Base-by-base conservation (phyloP, 2,329 filamentous ascomycete genomes). In the Phialemoniopsis sp. region DNA sequence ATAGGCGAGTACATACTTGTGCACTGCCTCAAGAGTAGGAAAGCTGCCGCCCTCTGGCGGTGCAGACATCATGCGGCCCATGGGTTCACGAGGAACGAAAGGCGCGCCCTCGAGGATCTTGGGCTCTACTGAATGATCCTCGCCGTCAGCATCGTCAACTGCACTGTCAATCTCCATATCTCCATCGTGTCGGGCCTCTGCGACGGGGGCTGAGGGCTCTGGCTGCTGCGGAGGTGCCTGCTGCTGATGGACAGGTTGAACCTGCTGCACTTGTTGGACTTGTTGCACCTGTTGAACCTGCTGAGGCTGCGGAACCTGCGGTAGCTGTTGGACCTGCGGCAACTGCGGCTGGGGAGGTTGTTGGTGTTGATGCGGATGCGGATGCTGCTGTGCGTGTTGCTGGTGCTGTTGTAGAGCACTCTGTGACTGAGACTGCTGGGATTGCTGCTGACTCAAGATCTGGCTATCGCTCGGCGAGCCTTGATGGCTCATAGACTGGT, bases 21-120 rank as follows among this genome's bases (percentile, higher is more conserved):
- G 80, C 8, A 84, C 73, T 8, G 78, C 77, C 44, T 84, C 80
- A 18, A 84, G 65, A 3, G 78, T 82, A 3, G 78, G 71, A 47
- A 78, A 84, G 48, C 76, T 82, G 14, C 77, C 77, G 7, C 79
- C 80, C 50, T 82, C 76, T 2, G 79, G 79, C 4, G 80, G 80
- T 3, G 77, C 69, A 4, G 77, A 79, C 77, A 81, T 80, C 64
- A 75, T 72, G 16, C 64, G 58, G 1, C 77, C 77, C 71, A 79
- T 70, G 5, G 77, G 76, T 32, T 73, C 64, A 4, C 70, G 62
- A 0, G 72, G 72, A 9, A 76, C 64, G 46, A 72, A 78, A 4
- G 72, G 71, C 3, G 67, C 57, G 16, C 70, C 71, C 34, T 69
- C 70, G 8, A 72, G 53, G 32, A 75, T 53, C 51, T 73, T 77